A percentile compares a stretch with the other conserved stretches of the same genome.
Conservation (phyloP, 345 rosid species). For the Zanthoxylum bungeanum region DNA sequence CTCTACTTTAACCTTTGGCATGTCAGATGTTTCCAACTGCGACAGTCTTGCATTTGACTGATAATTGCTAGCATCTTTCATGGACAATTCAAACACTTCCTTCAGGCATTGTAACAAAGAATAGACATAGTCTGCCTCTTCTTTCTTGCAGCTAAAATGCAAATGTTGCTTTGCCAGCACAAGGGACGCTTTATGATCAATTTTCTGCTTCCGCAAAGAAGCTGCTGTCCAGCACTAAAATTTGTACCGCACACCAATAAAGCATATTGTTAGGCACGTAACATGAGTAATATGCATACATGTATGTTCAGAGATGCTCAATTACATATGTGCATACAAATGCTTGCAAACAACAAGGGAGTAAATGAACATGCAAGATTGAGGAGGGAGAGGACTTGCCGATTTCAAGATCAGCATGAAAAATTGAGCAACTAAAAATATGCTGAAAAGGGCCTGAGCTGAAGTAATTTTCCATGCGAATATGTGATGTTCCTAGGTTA, state of each 20-base stretch:
- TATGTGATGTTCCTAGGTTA: background rate
- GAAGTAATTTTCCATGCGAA: background rate
- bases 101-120: slow-evolving; percentile 55
- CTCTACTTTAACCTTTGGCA: slow-evolving; percentile 22
- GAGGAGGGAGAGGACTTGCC: background rate
- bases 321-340: background rate
- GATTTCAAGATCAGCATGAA: background rate
- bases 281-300: background rate
- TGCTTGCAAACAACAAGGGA: background rate
- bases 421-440: background rate
- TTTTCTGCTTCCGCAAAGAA: slow-evolving; percentile 59
- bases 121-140: slow-evolving; percentile 59
- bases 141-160: slow-evolving; percentile 57
- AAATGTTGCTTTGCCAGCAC: slow-evolving; percentile 61
- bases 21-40: slow-evolving; percentile 9
- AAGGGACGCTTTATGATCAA: slow-evolving; percentile 61
- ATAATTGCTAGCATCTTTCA: slow-evolving; percentile 20
- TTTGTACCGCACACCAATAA: slow-evolving; percentile 12
- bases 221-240: slow-evolving; percentile 89
- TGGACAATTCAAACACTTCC: slow-evolving; percentile 39
- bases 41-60: slow-evolving; percentile 26
- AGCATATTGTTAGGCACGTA: background rate
- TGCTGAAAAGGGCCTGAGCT: background rate
- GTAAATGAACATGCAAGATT: background rate
- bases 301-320: background rate